Base-by-base conservation (phyloP, 305 asterid species). In the Fraxinus latifolia region DNA sequence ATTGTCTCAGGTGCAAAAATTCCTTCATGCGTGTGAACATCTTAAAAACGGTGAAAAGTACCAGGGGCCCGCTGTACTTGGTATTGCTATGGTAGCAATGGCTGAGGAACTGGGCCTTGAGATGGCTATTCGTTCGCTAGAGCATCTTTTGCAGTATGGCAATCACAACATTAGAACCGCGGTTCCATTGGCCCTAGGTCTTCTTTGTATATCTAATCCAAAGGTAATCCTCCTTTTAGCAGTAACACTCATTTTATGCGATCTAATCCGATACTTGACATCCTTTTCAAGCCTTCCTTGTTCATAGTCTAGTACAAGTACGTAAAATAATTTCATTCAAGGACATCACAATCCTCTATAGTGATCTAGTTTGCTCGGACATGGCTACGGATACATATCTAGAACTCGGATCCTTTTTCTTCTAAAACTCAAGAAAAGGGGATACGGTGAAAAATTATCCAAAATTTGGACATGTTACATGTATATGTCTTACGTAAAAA, bases 21-120 rank as follows among this genome's bases (percentile, higher is more conserved):
- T 96, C 83, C 95, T 96, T 79, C 94, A 95, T 82, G 93, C 93
- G 82, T 95, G 99, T 84, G 93, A 93, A 80, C 97, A 91, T 90
- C 92, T 91, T 65, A 94, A 92, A 85, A 94, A 93, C 85, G 97
- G 97, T n/a, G 97, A 92, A 85, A 85, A 92, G 21, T 92, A 86
- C 82, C 98, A 96, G 85, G 98, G 98, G 68, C 96, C 97, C 7
- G 97, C 98, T 86, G 97, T 96, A 84, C 98, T 96, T 76, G 99
- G 98, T 70, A 96, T 96, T 86, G 98, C 98, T 75, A 92, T 96
- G 97, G 98, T 96, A 80, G 95, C 99, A 80, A 93, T 96, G 99
- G 98, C 94, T 74, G 98, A 95, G 91, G 98, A 95, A 77, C 86
- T 96, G 25, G 99, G 98, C 76, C 87, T 86, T 76, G 99, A 94